A percentile compares a stretch with the other conserved stretches of the same genome.
These are phyloP conservation scores for Aspergillus neoniger DNA, from an alignment of 2,329 filamentous ascomycete genomes.

Conservation along the genomic window DNA sequence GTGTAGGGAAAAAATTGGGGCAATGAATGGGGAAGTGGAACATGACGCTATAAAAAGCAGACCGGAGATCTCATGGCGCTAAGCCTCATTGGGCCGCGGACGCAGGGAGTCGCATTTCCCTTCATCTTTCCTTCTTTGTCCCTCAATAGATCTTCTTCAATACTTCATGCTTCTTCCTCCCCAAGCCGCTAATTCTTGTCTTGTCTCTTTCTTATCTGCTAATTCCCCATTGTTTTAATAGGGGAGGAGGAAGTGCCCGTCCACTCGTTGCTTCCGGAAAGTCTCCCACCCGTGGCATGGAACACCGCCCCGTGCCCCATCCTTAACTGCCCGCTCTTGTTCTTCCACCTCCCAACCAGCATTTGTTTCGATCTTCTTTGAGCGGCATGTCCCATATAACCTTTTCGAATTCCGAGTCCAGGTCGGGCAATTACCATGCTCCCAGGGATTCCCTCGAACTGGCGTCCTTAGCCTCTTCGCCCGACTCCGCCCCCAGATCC, in stretches of 20 bases:
- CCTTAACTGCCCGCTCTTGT: conserved; percentile 10
- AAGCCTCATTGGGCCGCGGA: conserved; percentile 14
- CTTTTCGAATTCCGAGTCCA: conserved; percentile 31
- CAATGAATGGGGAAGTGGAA: background rate
- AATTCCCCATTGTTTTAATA: background rate
- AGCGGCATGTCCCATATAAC: conserved; percentile 36
- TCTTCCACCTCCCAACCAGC: conserved; percentile 1
- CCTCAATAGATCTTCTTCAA: conserved; percentile 7
- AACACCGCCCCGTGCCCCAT: conserved; percentile 8
- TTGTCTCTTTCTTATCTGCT: background rate
- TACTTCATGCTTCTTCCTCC: background rate
- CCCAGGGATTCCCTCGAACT: conserved; percentile 93
- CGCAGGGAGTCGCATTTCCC: background rate
- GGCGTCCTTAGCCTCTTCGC: conserved; percentile 85
- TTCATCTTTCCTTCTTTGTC: background rate
- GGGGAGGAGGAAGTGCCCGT: background rate
- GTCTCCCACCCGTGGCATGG: conserved; percentile 14
- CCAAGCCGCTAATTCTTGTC: background rate
- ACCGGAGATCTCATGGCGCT: conserved; percentile 12
- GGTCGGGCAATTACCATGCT: conserved; percentile 35
- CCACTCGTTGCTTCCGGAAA: background rate
- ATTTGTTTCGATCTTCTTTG: background rate
- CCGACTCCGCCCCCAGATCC: conserved; percentile 62
- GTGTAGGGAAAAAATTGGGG: background rate
- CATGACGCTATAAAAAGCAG: conserved; percentile 6